Percentiles rank a stretch among this genome's conserved stretches.
Conservation (phyloP, 192 early-diverging fungal species). For the Backusella morwellensis region DNA sequence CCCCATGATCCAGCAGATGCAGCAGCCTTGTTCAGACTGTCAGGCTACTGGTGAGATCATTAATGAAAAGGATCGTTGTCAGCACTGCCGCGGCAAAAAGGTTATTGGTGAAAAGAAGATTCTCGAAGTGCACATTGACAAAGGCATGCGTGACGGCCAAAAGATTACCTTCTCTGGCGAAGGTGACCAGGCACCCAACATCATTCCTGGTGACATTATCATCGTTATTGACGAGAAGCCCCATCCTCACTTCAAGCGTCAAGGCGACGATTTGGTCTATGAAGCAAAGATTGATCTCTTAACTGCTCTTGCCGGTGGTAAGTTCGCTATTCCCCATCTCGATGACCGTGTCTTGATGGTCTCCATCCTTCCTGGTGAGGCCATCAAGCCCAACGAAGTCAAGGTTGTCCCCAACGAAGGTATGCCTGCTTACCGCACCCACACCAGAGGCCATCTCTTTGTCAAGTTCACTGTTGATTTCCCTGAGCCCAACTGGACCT, state of each 20-base stretch:
- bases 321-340: constrained; percentile 88
- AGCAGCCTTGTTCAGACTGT: constrained; percentile 93
- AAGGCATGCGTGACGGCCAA: constrained; percentile 96
- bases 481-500: constrained; percentile 82
- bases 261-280: constrained; percentile 89
- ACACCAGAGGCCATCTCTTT: constrained; percentile 90
- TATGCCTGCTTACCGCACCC: constrained; percentile 91
- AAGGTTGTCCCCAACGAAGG: constrained; percentile 91
- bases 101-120: constrained; percentile 88
- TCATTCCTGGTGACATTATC: constrained; percentile 95
- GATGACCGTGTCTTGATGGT: constrained; percentile 91
- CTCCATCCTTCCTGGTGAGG: constrained; percentile 90
- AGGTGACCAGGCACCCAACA: constrained; percentile 95
- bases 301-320: constrained; percentile 95
- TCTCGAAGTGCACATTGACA: constrained; percentile 96
- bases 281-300: constrained; percentile 93
- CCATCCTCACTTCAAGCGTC: constrained; percentile 90
- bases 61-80: constrained; percentile 89
- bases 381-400: constrained; percentile 83
- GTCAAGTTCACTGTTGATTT: constrained; percentile 93
- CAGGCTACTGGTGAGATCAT: constrained; percentile 91
- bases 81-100: constrained; percentile 90
- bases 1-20: constrained; percentile 99
- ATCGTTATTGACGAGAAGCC: constrained; percentile 96
- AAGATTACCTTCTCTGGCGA: constrained; percentile 95